Conservation (phyloP, 2,329 filamentous ascomycete genomes). For the Teratosphaeria viscida region DNA sequence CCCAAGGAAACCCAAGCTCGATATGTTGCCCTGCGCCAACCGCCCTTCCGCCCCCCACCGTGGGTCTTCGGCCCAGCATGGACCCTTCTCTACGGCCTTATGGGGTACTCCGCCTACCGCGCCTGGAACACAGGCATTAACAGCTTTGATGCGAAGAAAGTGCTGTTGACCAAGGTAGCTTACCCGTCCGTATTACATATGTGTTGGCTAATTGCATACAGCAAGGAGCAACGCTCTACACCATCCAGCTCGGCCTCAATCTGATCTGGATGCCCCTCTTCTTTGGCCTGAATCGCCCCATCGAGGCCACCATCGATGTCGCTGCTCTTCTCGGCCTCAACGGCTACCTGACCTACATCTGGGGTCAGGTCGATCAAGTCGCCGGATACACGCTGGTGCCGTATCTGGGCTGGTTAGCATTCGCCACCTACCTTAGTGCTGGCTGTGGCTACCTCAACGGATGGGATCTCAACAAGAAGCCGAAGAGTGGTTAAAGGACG, state of each 20-base stretch:
- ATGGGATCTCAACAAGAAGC: conserved; percentile 25
- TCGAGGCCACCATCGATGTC: conserved; percentile 66
- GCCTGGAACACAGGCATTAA: conserved; percentile 55
- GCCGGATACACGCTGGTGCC: conserved; percentile 68
- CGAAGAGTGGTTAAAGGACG: conserved; percentile 2
- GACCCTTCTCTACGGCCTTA: conserved; percentile 52
- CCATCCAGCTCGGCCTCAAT: conserved; percentile 75
- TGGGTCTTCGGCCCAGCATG: conserved; percentile 50
- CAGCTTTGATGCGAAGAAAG: conserved; percentile 46
- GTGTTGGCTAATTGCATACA: conserved; percentile 6
- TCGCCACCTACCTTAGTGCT: conserved; percentile 72
- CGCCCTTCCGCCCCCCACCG: conserved; percentile 45
- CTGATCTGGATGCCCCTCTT: conserved; percentile 88
- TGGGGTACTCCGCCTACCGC: conserved; percentile 83
- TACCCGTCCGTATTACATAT: background rate
- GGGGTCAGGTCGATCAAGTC: conserved; percentile 61
- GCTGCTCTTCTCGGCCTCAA: conserved; percentile 61
- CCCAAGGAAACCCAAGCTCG: conserved; percentile 50
- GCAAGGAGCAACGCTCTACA: conserved; percentile 69
- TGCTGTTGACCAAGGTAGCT: conserved; percentile 45
- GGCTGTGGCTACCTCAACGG: conserved; percentile 32
- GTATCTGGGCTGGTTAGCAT: conserved; percentile 77
- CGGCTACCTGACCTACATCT: conserved; percentile 63
- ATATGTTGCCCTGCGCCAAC: conserved; percentile 58
- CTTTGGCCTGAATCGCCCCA: conserved; percentile 65